These are phyloP conservation scores for Plantago elongata DNA, from an alignment of 257 asterid species.

Conservation along the genomic window DNA sequence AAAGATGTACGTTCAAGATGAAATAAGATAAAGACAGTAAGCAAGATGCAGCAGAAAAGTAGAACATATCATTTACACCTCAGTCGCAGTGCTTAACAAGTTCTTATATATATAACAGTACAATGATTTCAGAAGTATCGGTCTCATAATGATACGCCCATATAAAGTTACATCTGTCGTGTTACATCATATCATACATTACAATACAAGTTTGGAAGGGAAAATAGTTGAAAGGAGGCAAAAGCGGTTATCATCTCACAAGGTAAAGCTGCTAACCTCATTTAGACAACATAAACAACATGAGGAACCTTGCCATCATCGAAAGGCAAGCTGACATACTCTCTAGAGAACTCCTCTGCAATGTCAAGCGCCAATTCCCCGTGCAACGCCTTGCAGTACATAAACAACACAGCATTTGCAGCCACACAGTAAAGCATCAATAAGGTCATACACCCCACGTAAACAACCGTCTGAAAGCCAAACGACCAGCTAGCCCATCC, in stretches of 20 bases:
- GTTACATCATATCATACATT: background rate
- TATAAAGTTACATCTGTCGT: background rate
- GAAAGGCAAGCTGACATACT: slow-evolving; percentile 72
- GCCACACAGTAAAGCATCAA: slow-evolving; percentile 37
- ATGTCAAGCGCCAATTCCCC: slow-evolving; percentile 85
- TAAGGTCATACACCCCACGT: slow-evolving; percentile 30
- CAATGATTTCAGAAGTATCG: background rate
- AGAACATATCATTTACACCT: no score
- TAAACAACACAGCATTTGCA: slow-evolving; percentile 37
- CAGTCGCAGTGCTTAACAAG: background rate
- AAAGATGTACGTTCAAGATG: no score
- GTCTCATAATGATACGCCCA: background rate
- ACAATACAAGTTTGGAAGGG: background rate
- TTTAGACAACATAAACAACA: slow-evolving; percentile 58
- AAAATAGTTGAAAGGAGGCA: background rate
- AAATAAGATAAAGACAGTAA: no score
- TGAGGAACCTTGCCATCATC: slow-evolving; percentile 83
- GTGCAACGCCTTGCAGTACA: slow-evolving; percentile 60
- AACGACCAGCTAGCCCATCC: slow-evolving; percentile 51
- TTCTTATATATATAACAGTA: background rate
- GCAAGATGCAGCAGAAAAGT: no score
- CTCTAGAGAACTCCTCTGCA: slow-evolving; percentile 72
- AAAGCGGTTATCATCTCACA: background rate
- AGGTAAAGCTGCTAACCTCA: slow-evolving; percentile 14
- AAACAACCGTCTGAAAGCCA: slow-evolving; percentile 36